phyloP scores from a whole-genome alignment of 2,329 filamentous ascomycete genomes.

The Trichoderma breve region DNA sequence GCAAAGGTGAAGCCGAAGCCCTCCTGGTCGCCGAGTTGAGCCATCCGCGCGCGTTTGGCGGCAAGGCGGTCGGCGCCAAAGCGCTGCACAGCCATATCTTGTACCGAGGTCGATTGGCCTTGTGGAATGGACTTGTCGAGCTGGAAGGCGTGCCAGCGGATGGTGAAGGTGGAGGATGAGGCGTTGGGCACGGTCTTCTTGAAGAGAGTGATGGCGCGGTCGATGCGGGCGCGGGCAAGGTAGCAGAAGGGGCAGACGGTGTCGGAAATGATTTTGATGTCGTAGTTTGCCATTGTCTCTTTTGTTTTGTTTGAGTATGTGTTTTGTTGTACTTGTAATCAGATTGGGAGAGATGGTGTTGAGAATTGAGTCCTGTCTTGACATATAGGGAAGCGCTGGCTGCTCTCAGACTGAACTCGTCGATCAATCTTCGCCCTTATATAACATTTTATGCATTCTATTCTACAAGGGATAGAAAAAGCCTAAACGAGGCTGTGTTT shows the following conservation, averaged over 20 bases:
- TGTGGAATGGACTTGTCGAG: slow-evolving; percentile 47
- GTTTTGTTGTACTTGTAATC: not conserved
- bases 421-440: not conserved
- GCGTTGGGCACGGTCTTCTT: slow-evolving; percentile 58
- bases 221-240: slow-evolving; percentile 73
- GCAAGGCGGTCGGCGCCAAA: slow-evolving; percentile 64
- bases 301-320: not conserved
- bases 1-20: slow-evolving; percentile 73
- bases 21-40: slow-evolving; percentile 56
- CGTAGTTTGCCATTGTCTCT: slow-evolving; percentile 65
- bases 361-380: not conserved
- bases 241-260: slow-evolving; percentile 80
- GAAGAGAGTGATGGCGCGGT: slow-evolving; percentile 67
- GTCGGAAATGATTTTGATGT: slow-evolving; percentile 77
- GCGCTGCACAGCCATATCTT: slow-evolving; percentile 55
- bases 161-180: slow-evolving; percentile 64
- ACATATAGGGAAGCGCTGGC: not conserved
- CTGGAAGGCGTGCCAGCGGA: slow-evolving; percentile 78
- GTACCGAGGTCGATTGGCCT: slow-evolving; percentile 43
- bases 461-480: not conserved
- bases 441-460: not conserved
- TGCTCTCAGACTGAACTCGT: not conserved
- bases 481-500: not conserved
- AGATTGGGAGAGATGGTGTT: not conserved
- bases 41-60: slow-evolving; percentile 58